Evolutionary conservation across 1,139 yeast species (phyloP).

Genomic region (Diutina pseudorugosa): DNA sequence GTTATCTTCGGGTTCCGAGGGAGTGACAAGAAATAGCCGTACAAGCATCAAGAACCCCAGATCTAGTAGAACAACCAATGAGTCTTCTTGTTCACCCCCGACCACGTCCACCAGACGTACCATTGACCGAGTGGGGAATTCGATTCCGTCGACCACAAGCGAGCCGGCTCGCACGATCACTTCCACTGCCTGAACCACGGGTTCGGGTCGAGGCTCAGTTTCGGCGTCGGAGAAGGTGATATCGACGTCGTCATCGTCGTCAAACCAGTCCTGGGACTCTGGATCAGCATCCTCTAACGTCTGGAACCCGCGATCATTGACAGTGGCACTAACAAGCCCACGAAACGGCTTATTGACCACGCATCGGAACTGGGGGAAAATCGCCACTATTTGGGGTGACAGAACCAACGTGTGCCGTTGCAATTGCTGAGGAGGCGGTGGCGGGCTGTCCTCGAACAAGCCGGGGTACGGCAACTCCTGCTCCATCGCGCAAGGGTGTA

Average conservation of each 20-base stretch:
- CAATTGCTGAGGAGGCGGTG: background rate
- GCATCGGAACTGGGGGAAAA: background rate
- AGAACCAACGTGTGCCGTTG: background rate
- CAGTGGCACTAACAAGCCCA: background rate
- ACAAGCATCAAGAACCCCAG: background rate
- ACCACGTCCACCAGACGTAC: background rate
- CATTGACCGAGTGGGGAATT: background rate
- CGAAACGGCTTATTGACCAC: background rate
- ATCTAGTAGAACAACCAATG: background rate
- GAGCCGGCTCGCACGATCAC: background rate
- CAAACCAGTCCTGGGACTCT: constrained; percentile 3
- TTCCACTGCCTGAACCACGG: background rate
- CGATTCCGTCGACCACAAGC: background rate
- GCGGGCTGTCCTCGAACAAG: background rate
- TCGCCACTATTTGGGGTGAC: background rate
- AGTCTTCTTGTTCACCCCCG: background rate
- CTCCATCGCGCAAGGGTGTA: background rate
- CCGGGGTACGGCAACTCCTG: background rate
- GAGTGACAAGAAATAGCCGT: background rate
- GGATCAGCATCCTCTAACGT: background rate
- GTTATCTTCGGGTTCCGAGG: background rate
- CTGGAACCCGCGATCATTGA: background rate
- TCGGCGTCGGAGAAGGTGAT: background rate
- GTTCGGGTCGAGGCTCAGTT: background rate
- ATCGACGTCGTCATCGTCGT: background rate